Evolutionary conservation across 2,329 filamentous ascomycete genomes (phyloP).

Genomic region (Fusarium kyushuense): DNA sequence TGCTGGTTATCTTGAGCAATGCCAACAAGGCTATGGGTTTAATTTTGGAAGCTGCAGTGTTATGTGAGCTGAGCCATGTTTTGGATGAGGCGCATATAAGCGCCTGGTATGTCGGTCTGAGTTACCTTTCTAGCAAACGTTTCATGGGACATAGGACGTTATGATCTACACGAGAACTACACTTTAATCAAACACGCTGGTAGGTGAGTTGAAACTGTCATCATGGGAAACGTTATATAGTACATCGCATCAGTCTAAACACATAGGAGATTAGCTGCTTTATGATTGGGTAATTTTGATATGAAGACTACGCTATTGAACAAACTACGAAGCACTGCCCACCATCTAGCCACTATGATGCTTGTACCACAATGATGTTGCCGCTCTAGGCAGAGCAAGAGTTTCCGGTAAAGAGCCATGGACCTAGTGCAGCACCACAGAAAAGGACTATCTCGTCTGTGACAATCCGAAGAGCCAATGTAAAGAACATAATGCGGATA

Average conservation of each 20-base stretch:
- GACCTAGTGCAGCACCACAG: slow-evolving; percentile 24
- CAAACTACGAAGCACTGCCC: not conserved
- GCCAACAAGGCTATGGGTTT: slow-evolving; percentile 62
- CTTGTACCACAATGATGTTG: slow-evolving; percentile 1
- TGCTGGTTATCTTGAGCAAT: slow-evolving; percentile 81
- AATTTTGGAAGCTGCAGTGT: slow-evolving; percentile 61
- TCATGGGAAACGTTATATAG: not conserved
- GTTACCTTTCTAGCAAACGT: slow-evolving; percentile 3
- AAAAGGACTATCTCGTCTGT: not conserved
- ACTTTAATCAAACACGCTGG: slow-evolving; percentile 6
- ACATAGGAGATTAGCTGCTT: slow-evolving; percentile 20
- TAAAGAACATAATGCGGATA: slow-evolving; percentile 5
- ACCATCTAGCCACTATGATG: not conserved
- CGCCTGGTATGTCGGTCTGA: slow-evolving; percentile 2
- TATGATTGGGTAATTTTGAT: slow-evolving; percentile 19
- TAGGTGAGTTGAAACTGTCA: not conserved
- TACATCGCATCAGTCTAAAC: not conserved
- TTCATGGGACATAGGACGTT: slow-evolving; percentile 18
- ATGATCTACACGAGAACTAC: slow-evolving; percentile 4
- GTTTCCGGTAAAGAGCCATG: not conserved
- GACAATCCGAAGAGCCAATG: slow-evolving; percentile 7
- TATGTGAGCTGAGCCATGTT: slow-evolving; percentile 58
- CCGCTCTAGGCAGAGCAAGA: slow-evolving; percentile 6
- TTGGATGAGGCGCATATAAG: slow-evolving; percentile 2
- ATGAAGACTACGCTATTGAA: slow-evolving; percentile 13